Conservation (phyloP, 805 yeast species). For the Metschnikowia continentalis region DNA sequence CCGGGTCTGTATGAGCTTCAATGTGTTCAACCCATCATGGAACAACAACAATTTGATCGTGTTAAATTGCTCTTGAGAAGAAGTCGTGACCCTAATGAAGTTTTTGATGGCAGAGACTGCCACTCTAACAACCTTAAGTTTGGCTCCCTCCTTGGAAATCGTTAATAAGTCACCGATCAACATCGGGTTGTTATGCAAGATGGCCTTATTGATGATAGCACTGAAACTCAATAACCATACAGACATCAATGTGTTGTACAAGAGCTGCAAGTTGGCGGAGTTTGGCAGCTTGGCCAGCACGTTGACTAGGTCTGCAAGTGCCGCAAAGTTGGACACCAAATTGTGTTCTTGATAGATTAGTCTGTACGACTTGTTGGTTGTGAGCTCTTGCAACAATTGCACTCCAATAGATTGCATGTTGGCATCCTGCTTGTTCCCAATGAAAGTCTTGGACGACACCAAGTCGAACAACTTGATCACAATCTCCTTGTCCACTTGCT, state of each 20-base stretch:
- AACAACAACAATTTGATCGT: conserved; percentile 66
- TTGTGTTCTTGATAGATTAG: conserved; percentile 38
- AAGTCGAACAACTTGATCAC: conserved; percentile 37
- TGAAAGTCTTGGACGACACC: conserved; percentile 27
- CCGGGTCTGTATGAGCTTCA: conserved; percentile 70
- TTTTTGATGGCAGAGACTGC: conserved; percentile 72
- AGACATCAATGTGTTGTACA: conserved; percentile 71
- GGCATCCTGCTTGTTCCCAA: conserved; percentile 31
- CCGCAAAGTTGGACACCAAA: conserved; percentile 31
- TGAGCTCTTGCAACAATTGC: conserved; percentile 61
- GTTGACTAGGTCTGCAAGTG: conserved; percentile 28
- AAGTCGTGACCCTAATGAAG: conserved; percentile 39
- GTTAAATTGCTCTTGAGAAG: conserved; percentile 35
- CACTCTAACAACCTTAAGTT: conserved; percentile 86
- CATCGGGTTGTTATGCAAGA: conserved; percentile 50
- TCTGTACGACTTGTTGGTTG: conserved; percentile 53
- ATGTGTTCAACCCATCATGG: conserved; percentile 67
- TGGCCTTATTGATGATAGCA: conserved; percentile 42
- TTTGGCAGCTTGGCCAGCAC: conserved; percentile 33
- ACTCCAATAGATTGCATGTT: conserved; percentile 56
- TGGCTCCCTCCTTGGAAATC: conserved; percentile 75
- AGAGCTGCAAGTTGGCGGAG: conserved; percentile 65
- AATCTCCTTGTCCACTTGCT: conserved; percentile 33
- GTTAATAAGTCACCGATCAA: conserved; percentile 49
- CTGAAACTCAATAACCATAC: conserved; percentile 86